These are phyloP conservation scores for Tricholoma saponaceum DNA, from an alignment of 768 basidiomycete species.

Conservation along the genomic window DNA sequence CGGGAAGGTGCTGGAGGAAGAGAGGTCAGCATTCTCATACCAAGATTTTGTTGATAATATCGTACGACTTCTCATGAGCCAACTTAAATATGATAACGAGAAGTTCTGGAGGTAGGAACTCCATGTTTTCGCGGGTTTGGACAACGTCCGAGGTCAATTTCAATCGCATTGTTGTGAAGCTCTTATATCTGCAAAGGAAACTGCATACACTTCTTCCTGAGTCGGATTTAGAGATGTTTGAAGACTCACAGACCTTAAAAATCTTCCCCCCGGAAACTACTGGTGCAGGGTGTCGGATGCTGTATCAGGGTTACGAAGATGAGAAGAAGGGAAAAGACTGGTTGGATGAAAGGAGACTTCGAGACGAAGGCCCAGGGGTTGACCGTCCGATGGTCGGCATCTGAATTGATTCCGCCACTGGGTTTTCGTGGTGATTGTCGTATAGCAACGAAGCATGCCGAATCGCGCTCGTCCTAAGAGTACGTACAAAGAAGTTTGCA, in stretches of 20 bases:
- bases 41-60: not conserved
- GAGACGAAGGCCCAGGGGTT: not conserved
- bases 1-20: not conserved
- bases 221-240: not conserved
- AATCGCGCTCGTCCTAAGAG: no score
- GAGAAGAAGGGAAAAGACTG: not conserved
- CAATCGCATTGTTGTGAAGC: not conserved
- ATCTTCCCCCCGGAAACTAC: not conserved
- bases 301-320: not conserved
- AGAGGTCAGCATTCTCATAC: not conserved
- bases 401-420: not conserved
- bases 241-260: no score
- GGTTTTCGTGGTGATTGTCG: not conserved
- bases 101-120: not conserved
- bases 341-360: not conserved
- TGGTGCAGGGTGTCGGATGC: not conserved
- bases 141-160: no score
- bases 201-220: not conserved
- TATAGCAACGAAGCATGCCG: not conserved
- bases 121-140: not conserved
- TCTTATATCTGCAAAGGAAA: not conserved
- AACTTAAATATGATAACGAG: not conserved
- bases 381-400: not conserved
- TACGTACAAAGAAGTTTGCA: no score
- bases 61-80: not conserved